Evolutionary conservation across 2,329 filamentous ascomycete species (phyloP), one percentile per base, ranked within the genome.

Genomic region (Xylariales sp.): DNA sequence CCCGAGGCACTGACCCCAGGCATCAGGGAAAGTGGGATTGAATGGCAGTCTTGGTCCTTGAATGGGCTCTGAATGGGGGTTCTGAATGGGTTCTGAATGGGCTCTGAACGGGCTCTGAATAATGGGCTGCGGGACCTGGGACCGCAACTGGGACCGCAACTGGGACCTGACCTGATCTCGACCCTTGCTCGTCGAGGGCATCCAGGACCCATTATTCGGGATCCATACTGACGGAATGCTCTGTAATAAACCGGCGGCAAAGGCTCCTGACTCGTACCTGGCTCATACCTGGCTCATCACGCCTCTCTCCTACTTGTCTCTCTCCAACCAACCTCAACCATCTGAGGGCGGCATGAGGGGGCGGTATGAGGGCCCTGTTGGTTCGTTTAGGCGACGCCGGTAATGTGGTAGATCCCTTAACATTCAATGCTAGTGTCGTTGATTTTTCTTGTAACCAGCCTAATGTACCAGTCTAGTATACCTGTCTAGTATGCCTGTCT

Each of bases 161-260:
- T 23, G 23, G 23, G 23, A 23, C 23, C 23, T 23, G 23, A 23
- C 23, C 39, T 56, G 46, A 36, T 16, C 39, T 18, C 45, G 46
- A 36, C 16, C 62, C 53, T 58, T 65, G 57, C 50, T 36, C 3
- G 41, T 28, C 39, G 39, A 41, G 23, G 23, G 23, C 23, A 23
- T 23, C 36, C 36, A 39, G 36, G 12, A 39, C 23, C 23, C 23
- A 23, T 23, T 23, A 23, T 23, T 39, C 8, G 12, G 48, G 53
- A 55, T 54, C 65, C 61, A 46, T 68, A 56, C 56, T 68, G 66
- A 68, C 62, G 66, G 66, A 62, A 68, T 68, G 62, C 23, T 53
- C 39, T 59, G 53, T 63, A 63, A 67, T 67, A 61, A 57, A 64
- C 50, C 50, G 55, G 65, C 65, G 65, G 59, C 60, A 67, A 63